phyloP scores from a whole-genome alignment of 805 yeast genomes.

The Candida fluviatilis region DNA sequence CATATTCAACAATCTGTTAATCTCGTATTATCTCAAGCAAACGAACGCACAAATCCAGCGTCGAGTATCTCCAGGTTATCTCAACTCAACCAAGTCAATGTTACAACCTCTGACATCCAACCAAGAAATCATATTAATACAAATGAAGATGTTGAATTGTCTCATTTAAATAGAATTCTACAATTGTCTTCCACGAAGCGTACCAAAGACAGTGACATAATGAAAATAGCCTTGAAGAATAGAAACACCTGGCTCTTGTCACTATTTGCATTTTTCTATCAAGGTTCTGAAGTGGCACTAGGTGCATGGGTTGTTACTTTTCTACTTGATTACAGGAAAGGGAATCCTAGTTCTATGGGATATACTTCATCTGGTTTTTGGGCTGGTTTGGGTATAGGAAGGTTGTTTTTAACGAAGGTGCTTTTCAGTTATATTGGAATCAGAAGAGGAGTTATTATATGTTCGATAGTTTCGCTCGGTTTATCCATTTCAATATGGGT shows the following conservation, averaged over 20 bases:
- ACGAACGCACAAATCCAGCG: neutral
- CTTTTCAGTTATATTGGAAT: constrained; percentile 39
- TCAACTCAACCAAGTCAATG: neutral
- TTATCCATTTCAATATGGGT: constrained; percentile 47
- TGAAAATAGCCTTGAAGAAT: constrained; percentile 37
- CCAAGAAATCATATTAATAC: too few relatives aligned
- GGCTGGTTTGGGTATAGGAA: constrained; percentile 65
- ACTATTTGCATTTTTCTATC: constrained; percentile 52
- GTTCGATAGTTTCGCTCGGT: constrained; percentile 28
- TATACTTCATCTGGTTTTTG: constrained; percentile 67
- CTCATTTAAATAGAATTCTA: neutral
- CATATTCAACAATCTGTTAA: too few relatives aligned
- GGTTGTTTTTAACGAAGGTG: constrained; percentile 45
- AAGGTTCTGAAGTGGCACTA: constrained; percentile 65
- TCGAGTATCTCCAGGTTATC: neutral
- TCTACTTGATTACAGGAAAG: constrained; percentile 50
- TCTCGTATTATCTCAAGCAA: too few relatives aligned
- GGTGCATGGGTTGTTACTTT: constrained; percentile 72
- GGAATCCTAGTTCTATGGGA: constrained; percentile 45
- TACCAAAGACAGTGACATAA: constrained; percentile 9
- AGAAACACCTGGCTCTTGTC: constrained; percentile 46
- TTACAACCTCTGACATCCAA: too few relatives aligned
- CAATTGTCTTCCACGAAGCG: neutral
- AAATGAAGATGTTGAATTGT: neutral
- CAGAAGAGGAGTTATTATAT: constrained; percentile 38